Base-by-base conservation (phyloP, 306 rosid genomes). In the Gleditsia sinensis region DNA sequence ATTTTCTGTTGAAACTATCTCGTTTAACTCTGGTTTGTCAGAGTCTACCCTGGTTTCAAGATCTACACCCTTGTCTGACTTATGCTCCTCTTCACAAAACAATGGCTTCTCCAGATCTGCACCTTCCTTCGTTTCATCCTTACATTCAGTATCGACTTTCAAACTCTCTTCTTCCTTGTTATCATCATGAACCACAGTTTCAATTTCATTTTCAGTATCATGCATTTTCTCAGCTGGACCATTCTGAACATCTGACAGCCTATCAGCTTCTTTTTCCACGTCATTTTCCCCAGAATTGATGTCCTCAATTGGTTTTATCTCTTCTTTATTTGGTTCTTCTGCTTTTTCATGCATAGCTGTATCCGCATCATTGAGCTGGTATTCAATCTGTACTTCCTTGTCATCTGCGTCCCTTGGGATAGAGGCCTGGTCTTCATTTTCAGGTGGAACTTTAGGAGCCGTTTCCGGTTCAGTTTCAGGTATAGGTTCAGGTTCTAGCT, bases 401-500 rank as follows among this genome's bases (percentile, higher is more conserved):
- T 58, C 75, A 71, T 67, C 84, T 53, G 61, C 34, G 58, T 71
- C 86, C 76, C 57, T 0, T 34, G 71, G 45, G 7, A 12, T 56
- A 65, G 79, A 58, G 21, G 68, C 25, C 33, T 20, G 61, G 13
- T 51, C 67, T 43, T 42, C 79, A 55, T n/a, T 61, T 48, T 76
- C 75, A 42, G 77, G 58, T 48, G 53, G 85, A 49, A 28, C 83
- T 69, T 82, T 46, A 16, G 59, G 25, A 67, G 23, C 80, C 11
- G 62, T 6, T 13, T 84, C 67, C 1, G 72, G 74, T 45, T 53
- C 81, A 9, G 72, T 72, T 46, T 50, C 40, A 6, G 76, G 63
- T 3, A 69, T 60, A 0, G 88, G 88, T 33, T 92, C 94, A 12
- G 94, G 93, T 63, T 87, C 88, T 0, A 87, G 82, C 80, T 93